A percentile compares a stretch with the other conserved stretches of the same genome.
Evolutionary conservation across 2,329 filamentous ascomycete genomes (phyloP).

Genomic region (Colletotrichum liaoningense): DNA sequence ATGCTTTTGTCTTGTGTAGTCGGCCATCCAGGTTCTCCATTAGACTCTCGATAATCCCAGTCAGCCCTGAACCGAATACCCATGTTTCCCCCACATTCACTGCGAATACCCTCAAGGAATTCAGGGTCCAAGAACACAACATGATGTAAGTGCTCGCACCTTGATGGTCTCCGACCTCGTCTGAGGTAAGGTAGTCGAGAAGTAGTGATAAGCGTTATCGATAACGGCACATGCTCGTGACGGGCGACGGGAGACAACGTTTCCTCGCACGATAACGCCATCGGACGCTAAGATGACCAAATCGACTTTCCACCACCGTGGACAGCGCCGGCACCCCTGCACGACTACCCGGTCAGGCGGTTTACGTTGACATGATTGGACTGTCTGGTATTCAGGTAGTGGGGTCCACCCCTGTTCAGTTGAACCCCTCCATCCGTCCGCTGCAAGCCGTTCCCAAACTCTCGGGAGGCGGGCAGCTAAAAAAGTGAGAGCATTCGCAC

Average conservation of each 20-base stretch:
- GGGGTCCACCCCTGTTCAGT: constrained; percentile 1
- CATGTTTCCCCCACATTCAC: background rate
- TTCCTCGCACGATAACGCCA: constrained; percentile 28
- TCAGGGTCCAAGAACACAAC: constrained; percentile 7
- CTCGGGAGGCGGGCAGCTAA: constrained; percentile 1
- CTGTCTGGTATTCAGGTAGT: too few relatives aligned
- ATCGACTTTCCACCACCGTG: background rate
- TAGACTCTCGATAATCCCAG: background rate
- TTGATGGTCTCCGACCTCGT: constrained; percentile 15
- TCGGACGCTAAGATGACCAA: constrained; percentile 29
- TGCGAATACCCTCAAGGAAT: background rate
- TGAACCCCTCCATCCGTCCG: background rate
- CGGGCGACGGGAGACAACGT: background rate
- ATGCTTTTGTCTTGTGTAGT: background rate
- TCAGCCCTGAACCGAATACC: background rate
- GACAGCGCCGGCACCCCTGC: constrained; percentile 13
- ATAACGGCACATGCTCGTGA: background rate
- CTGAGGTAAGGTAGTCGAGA: background rate
- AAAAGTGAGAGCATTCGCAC: constrained; percentile 15
- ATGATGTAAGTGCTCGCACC: background rate
- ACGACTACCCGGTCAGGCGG: constrained; percentile 30
- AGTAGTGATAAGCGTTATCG: background rate
- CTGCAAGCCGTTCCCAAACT: constrained; percentile 9
- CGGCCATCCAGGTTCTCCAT: constrained; percentile 25
- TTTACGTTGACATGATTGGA: too few relatives aligned